These are phyloP conservation scores for Rubia tinctorum DNA, from an alignment of 305 asterid species.

Conservation along the genomic window DNA sequence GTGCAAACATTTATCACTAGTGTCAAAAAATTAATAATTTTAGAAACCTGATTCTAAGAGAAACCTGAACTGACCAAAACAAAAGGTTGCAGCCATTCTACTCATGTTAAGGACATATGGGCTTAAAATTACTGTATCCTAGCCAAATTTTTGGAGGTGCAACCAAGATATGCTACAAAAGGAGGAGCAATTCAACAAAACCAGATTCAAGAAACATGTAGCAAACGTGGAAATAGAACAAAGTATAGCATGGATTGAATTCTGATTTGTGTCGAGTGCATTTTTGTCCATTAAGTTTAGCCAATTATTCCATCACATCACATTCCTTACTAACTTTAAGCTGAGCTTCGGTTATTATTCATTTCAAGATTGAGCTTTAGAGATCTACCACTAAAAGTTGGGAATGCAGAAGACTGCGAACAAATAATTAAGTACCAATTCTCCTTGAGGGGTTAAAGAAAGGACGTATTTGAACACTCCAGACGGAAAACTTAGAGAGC, in stretches of 20 bases:
- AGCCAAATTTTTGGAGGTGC: background rate
- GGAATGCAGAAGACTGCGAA: background rate
- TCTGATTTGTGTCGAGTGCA: background rate
- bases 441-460: background rate
- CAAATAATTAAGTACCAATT: background rate
- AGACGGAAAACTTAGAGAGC: background rate
- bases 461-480: background rate
- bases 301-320: background rate
- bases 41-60: background rate
- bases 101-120: background rate
- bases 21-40: background rate
- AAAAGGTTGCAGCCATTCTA: background rate
- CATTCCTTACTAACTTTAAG: background rate
- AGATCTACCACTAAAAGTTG: background rate
- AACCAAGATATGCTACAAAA: background rate
- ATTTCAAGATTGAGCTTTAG: background rate
- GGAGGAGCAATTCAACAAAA: slow-evolving; percentile 5
- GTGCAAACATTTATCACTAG: background rate
- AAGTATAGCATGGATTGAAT: background rate
- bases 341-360: background rate
- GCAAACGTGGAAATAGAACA: background rate
- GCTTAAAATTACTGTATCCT: background rate
- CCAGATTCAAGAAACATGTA: background rate
- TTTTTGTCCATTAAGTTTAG: background rate
- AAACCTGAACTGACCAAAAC: background rate